phyloP scores from a whole-genome alignment of 2,329 filamentous ascomycete genomes.

The Aspergillus floridensis region DNA sequence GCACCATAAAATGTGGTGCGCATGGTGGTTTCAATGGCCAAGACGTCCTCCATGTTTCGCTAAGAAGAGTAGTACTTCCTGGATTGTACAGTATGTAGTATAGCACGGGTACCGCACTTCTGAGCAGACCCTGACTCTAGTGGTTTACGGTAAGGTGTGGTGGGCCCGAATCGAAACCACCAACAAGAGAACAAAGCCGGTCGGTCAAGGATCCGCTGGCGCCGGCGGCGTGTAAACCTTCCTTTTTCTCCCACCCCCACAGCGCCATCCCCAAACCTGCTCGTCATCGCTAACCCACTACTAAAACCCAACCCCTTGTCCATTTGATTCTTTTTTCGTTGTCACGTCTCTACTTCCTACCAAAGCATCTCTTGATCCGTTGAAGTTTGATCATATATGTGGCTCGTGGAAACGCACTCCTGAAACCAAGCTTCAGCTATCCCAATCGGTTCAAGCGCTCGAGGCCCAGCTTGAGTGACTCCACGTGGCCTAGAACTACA shows the following conservation, averaged over 20 bases:
- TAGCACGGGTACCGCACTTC: not conserved
- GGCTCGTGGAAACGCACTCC: no score
- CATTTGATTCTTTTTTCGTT: not conserved
- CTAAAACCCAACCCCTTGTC: not conserved
- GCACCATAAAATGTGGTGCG: no score
- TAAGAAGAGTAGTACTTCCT: no score
- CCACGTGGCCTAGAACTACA: slow-evolving; percentile 1
- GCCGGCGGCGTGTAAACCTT: slow-evolving; percentile 11
- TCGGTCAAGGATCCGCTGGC: not conserved
- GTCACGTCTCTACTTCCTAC: not conserved
- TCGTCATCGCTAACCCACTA: not conserved
- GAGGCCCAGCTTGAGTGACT: not conserved
- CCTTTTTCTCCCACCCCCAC: slow-evolving; percentile 11
- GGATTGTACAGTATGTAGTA: no score
- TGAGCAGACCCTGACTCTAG: not conserved
- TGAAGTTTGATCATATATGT: no score
- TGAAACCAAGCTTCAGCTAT: not conserved
- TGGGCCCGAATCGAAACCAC: not conserved
- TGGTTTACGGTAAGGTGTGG: not conserved
- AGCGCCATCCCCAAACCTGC: not conserved
- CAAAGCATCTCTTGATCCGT: no score
- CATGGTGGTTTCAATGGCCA: no score
- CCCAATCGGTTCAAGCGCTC: not conserved
- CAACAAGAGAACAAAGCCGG: no score
- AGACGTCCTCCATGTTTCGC: no score